Evolutionary conservation across 768 basidiomycete species (phyloP).

Genomic region (Lactifluus rugatus): DNA sequence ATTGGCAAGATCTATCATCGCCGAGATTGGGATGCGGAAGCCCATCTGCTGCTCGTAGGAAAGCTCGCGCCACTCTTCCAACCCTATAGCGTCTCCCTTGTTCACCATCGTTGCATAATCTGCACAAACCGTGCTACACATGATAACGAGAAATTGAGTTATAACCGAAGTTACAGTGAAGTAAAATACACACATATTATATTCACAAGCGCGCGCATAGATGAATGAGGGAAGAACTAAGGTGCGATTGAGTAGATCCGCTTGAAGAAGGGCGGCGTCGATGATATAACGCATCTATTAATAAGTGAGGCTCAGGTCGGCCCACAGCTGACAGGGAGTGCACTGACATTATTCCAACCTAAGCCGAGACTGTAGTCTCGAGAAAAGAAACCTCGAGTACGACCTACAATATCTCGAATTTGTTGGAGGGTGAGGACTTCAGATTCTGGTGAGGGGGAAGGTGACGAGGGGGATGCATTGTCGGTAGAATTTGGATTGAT

Average conservation of each 20-base stretch:
- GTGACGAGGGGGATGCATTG: neutral
- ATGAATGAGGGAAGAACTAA: constrained; percentile 36
- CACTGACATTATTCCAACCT: constrained; percentile 41
- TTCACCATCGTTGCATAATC: constrained; percentile 37
- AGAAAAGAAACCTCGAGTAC: constrained; percentile 35
- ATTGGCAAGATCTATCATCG: constrained; percentile 36
- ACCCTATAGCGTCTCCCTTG: constrained; percentile 34
- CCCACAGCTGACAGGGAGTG: neutral
- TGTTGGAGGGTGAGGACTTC: constrained; percentile 26
- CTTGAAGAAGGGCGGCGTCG: constrained; percentile 36
- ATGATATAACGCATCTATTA: constrained; percentile 39
- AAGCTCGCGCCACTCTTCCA: constrained; percentile 33
- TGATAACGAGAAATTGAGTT: neutral
- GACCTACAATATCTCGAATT: constrained; percentile 27
- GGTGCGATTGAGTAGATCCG: constrained; percentile 35
- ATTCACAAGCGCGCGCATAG: constrained; percentile 39
- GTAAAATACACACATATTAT: constrained; percentile 25
- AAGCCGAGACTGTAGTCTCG: constrained; percentile 36
- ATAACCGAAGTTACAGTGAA: constrained; percentile 4
- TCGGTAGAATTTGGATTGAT: neutral
- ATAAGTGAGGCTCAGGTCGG: neutral
- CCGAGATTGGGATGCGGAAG: constrained; percentile 29
- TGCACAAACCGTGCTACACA: constrained; percentile 28
- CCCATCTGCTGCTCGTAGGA: constrained; percentile 31
- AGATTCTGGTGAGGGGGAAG: neutral